These are phyloP conservation scores for Dichotomopilus funicola DNA, from an alignment of 2,329 filamentous ascomycete genomes.

Conservation along the genomic window DNA sequence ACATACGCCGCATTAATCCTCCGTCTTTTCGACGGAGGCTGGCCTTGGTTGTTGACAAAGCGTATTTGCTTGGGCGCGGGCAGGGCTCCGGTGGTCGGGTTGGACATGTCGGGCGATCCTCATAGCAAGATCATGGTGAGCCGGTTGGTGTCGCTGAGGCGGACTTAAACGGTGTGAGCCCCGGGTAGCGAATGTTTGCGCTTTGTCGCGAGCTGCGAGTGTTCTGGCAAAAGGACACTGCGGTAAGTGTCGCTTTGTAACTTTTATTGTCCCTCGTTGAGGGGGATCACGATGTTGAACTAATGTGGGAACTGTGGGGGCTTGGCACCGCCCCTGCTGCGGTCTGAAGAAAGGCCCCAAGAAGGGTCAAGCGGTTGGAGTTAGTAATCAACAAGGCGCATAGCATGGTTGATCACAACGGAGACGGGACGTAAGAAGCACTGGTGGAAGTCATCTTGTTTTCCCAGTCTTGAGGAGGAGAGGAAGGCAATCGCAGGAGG, in stretches of 20 bases:
- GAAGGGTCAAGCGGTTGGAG: conserved; percentile 3
- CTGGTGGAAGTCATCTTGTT: conserved; percentile 18
- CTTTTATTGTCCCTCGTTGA: too few species aligned
- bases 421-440: conserved; percentile 9
- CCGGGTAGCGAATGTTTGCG: conserved; percentile 7
- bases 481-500: neutral
- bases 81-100: conserved; percentile 37
- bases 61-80: conserved; percentile 57
- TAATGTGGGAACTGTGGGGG: neutral
- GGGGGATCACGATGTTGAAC: neutral
- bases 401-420: too few species aligned
- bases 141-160: conserved; percentile 9
- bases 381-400: conserved; percentile 2
- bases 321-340: conserved; percentile 4
- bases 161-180: conserved; percentile 13
- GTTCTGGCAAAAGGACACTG: too few species aligned
- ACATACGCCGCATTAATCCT: conserved; percentile 73
- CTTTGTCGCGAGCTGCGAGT: neutral
- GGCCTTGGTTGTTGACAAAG: conserved; percentile 77
- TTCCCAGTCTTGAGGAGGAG: neutral
- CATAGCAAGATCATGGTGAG: conserved; percentile 32
- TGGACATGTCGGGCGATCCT: conserved; percentile 37
- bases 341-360: neutral
- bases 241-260: too few species aligned
- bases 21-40: conserved; percentile 71